Evolutionary conservation across 2,329 filamentous ascomycete species (phyloP), one percentile per base, ranked within the genome.

Genomic region (Fusarium sp.): DNA sequence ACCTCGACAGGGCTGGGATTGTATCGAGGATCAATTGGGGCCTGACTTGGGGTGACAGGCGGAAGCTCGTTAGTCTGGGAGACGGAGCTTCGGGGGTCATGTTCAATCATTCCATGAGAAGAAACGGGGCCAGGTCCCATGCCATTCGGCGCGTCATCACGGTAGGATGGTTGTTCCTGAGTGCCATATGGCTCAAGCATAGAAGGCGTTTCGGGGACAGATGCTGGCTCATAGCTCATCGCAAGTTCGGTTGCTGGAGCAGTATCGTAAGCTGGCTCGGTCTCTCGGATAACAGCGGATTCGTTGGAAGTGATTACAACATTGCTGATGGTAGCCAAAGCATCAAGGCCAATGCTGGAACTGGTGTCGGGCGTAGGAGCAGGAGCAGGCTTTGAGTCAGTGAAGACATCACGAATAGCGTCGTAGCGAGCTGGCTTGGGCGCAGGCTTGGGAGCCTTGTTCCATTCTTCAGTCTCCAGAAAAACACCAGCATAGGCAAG

Each of bases 401-500:
- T 81, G 68, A 85, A 85, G 35, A 85, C 80, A 64, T 85, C 83
- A n/a, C 81, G 80, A 57, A 82, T 82, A n/a, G 81, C 81, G 68
- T 82, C 81, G 56, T 82, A 82, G 54, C 79, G 78, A 57, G 79
- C 78, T 33, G 75, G 76, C 65, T 82, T 82, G 5, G 80, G 74
- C 6, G 75, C 71, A 33, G 78, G 70, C 22, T 75, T 73, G 11
- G 77, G 71, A 8, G 70, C 70, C 55, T 77, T 78, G 20, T 71
- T 76, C 13, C 71, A 62, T 39, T 79, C 76, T 57, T 80, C 73
- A 16, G 79, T 78, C 53, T 77, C 77, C 15, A 80, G 70, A 65
- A 77, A 81, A 28, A 80, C 80, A 26, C 78, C 73, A 30, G 80
- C 80, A 57, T 79, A 80, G 12, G 76, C 76, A 51, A 82, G 68